Evolutionary conservation across 768 basidiomycete genomes (phyloP), one percentile per base, ranked within the genome.

Genomic region (Podaxis sp.): DNA sequence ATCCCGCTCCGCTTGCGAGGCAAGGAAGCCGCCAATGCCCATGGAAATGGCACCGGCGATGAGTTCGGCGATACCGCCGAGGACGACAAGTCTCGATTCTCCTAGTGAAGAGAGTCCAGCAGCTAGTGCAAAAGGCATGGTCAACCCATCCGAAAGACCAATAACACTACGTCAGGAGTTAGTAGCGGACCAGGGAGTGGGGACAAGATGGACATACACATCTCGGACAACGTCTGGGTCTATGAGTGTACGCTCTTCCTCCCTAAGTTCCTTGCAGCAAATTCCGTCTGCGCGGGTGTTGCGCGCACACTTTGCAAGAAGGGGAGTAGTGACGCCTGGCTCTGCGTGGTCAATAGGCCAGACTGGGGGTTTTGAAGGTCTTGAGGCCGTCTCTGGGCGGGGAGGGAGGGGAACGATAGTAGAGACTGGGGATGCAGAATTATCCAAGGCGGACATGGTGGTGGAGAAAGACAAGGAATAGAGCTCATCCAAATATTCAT

Each of bases 11-110:
- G 96, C 90, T 75, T 99, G 93, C 1, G 96, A 95, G 2, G 95
- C 95, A 54, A 99, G 88, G 83, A 96, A 98, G 19, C 96, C 96
- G 58, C 97, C 97, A 44, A 99, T 92, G 64, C 97, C 97, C 96
- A 99, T 99, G 1, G 92, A 95, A 52, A 99, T 92, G 12, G 96
- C 93, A 5, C 97, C 97, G 1, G 96, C 94, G 62, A 96, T 93
- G 67, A 99, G 88, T 73, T 99, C 97, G 0, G 97, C 96, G 39
- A 97, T 78, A 15, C 97, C 97, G 59, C 95, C 96, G 30, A 96
- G 84, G 54, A 96, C 90, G 65, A 99, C 97, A n/a, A 98, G 83
- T 59, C 83, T 87, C 6, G 93, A 95, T 63, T 92, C 87, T 52
- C 96, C 96, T 42, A 97, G 82, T 11, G 95, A 90, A 11, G 92